These are phyloP conservation scores for Eucalyptus victrix DNA, from an alignment of 345 rosid species.

Conservation along the genomic window DNA sequence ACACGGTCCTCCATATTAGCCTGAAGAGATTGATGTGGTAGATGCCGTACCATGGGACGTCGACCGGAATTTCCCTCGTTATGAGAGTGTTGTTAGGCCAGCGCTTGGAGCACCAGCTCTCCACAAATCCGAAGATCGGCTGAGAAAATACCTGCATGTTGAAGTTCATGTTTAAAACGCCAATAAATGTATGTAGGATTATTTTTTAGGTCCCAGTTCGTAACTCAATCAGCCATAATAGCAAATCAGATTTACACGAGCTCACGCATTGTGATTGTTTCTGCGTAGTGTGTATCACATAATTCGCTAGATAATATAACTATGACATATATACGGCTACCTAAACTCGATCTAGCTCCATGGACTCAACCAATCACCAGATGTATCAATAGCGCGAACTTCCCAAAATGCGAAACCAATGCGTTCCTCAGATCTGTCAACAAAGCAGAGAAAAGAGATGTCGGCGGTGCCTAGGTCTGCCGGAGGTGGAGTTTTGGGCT, in stretches of 20 bases:
- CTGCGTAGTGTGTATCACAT: not conserved
- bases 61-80: conserved; percentile 20
- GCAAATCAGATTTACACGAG: not conserved
- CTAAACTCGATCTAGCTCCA: not conserved
- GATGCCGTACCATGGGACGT: conserved; percentile 27
- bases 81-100: conserved; percentile 69
- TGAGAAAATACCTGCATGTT: conserved; percentile 54
- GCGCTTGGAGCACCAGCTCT: conserved; percentile 17
- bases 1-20: conserved; percentile 62
- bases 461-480: not conserved
- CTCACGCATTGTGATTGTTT: not conserved
- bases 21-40: conserved; percentile 44
- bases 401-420: not conserved
- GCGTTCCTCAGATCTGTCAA: not conserved
- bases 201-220: not conserved
- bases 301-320: not conserved
- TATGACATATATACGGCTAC: not conserved
- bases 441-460: not conserved
- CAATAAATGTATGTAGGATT: not conserved
- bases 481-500: not conserved
- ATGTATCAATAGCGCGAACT: not conserved
- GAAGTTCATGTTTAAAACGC: not conserved
- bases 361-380: not conserved
- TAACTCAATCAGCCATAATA: not conserved
- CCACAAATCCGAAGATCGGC: conserved; percentile 57